These are phyloP conservation scores for Rhazya stricta DNA, from an alignment of 257 asterid genomes.

Conservation along the genomic window DNA sequence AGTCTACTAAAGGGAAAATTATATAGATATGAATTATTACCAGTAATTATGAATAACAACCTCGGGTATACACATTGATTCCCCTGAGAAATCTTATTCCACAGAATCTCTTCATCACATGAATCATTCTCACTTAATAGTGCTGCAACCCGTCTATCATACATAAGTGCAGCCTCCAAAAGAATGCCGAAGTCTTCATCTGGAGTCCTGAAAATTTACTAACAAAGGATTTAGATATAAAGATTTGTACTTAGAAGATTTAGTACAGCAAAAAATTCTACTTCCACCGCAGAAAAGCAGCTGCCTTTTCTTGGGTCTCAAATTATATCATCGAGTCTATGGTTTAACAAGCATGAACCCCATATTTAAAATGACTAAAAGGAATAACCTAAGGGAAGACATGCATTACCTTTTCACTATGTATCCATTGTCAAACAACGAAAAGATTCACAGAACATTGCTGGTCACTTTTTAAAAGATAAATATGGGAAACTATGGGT, in stretches of 20 bases:
- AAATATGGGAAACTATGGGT: background rate
- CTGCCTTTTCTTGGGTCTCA: background rate
- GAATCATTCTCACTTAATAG: constrained; percentile 66
- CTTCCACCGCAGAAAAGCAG: background rate
- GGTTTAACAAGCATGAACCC: background rate
- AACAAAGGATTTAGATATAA: background rate
- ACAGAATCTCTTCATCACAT: constrained; percentile 49
- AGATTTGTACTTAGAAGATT: background rate
- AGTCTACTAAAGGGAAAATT: background rate
- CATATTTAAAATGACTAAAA: background rate
- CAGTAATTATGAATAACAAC: constrained; percentile 85
- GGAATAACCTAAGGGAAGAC: background rate
- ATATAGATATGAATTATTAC: constrained; percentile 36
- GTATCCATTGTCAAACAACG: background rate
- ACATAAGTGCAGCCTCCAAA: constrained; percentile 94
- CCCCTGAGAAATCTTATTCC: constrained; percentile 64
- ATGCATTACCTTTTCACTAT: background rate
- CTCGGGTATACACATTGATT: constrained; percentile 63
- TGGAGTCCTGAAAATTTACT: constrained; percentile 61
- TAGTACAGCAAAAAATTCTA: background rate
- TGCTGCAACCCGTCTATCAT: constrained; percentile 92
- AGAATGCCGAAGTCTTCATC: constrained; percentile 94
- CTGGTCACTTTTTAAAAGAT: background rate
- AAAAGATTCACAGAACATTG: background rate
- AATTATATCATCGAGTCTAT: background rate